A percentile compares a stretch with the other conserved stretches of the same genome.
Conservation (phyloP, 768 basidiomycete genomes). For the Tulasnella sp. region DNA sequence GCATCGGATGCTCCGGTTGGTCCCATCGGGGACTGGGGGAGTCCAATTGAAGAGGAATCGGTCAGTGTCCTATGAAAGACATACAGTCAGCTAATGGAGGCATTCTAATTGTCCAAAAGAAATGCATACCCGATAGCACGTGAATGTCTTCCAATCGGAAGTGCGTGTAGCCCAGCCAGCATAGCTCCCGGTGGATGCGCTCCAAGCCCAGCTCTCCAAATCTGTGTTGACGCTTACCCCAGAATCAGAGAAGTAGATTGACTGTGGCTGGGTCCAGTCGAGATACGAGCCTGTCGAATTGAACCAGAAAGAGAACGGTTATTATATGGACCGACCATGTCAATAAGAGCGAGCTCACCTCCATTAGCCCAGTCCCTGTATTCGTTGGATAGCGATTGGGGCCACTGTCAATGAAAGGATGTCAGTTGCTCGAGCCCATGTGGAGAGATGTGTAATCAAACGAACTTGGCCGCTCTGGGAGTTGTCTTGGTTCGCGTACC, state of each 20-base stretch:
- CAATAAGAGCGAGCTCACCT: background rate
- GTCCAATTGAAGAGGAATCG: too few species aligned
- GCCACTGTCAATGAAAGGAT: background rate
- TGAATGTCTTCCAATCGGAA: conserved; percentile 8
- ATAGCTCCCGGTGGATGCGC: background rate
- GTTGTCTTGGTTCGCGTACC: conserved; percentile 2
- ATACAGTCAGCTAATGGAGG: too few species aligned
- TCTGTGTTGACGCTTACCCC: too few species aligned
- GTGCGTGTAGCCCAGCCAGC: conserved; percentile 9
- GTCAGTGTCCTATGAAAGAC: too few species aligned
- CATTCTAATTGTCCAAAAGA: too few species aligned
- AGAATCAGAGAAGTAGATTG: too few species aligned
- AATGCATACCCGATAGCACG: too few species aligned
- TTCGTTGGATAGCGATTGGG: background rate
- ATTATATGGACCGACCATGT: background rate
- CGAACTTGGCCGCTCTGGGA: background rate
- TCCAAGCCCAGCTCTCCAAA: too few species aligned
- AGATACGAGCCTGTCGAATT: too few species aligned
- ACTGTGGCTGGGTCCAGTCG: too few species aligned
- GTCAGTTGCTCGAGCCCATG: background rate
- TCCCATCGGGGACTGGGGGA: too few species aligned
- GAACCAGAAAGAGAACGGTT: background rate
- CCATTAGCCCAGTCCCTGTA: background rate
- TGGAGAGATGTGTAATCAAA: background rate
- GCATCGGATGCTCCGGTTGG: too few species aligned